Percentiles rank a stretch among this genome's conserved stretches.
Evolutionary conservation across 441 rosid species (phyloP).

Genomic region (Oxalis stricta): DNA sequence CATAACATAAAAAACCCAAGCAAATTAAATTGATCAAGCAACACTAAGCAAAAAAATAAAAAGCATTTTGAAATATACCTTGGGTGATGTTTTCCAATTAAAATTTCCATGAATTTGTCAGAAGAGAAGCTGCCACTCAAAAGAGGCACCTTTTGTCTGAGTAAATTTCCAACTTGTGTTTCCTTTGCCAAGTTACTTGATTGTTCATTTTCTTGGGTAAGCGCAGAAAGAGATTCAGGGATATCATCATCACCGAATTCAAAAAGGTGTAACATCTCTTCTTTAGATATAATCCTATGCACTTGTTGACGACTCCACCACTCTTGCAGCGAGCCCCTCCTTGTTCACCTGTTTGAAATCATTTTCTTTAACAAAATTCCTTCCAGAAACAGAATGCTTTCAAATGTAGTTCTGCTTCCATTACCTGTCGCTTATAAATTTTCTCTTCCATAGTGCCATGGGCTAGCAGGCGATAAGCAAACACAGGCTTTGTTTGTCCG

Average conservation of each 20-base stretch:
- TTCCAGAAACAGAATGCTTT: constrained; percentile 8
- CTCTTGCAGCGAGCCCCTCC: constrained; percentile 99
- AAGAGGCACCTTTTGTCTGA: constrained; percentile 39
- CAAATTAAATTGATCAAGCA: not conserved
- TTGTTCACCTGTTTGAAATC: constrained; percentile 70
- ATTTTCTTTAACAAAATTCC: constrained; percentile 14
- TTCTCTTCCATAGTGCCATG: constrained; percentile 99
- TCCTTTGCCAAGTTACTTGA: constrained; percentile 14
- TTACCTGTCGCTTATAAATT: constrained; percentile 97
- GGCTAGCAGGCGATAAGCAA: constrained; percentile 93
- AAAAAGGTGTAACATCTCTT: constrained; percentile 97
- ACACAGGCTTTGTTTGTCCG: constrained; percentile 96
- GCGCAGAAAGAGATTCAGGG: constrained; percentile 36
- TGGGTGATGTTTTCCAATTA: constrained; percentile 68
- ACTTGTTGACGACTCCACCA: constrained; percentile 98
- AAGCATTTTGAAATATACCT: constrained; percentile 28
- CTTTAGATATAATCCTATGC: constrained; percentile 87
- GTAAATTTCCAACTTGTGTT: constrained; percentile 23
- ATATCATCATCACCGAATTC: constrained; percentile 93
- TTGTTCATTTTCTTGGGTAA: constrained; percentile 23
- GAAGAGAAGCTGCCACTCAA: constrained; percentile 58
- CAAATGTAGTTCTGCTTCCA: constrained; percentile 9
- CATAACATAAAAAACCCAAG: too few species aligned
- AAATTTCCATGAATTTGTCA: constrained; percentile 79
- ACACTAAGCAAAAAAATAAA: not conserved